phyloP scores from a whole-genome alignment of 2,329 filamentous ascomycete species.

The Pochonia chlamydosporia region DNA sequence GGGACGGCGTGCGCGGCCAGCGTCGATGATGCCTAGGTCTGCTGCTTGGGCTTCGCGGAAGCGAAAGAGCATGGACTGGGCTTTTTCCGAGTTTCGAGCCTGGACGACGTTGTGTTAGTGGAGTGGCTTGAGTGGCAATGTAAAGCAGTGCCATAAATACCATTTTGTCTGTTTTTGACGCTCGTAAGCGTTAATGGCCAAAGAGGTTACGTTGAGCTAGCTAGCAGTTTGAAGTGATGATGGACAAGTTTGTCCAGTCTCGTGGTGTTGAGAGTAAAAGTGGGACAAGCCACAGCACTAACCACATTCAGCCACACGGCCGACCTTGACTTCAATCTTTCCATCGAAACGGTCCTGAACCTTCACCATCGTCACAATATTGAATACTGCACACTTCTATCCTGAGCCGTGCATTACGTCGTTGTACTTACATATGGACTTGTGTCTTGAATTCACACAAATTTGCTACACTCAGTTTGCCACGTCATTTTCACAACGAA shows the following conservation, averaged over 20 bases:
- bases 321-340: not conserved
- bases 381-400: not conserved
- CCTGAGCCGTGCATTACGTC: not conserved
- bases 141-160: not conserved
- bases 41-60: constrained; percentile 97
- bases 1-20: constrained; percentile 80
- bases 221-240: not conserved
- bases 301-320: not conserved
- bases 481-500: too few relatives aligned
- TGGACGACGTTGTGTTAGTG: constrained; percentile 23
- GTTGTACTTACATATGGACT: not conserved
- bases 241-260: not conserved
- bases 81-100: constrained; percentile 97
- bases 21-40: constrained; percentile 93
- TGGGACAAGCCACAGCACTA: not conserved
- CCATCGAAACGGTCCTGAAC: too few relatives aligned
- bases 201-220: not conserved
- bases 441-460: too few relatives aligned
- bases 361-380: not conserved
- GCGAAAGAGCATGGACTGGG: constrained; percentile 99
- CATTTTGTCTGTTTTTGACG: constrained; percentile 1
- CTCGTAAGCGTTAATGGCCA: not conserved
- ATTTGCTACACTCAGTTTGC: too few relatives aligned
- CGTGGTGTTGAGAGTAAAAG: not conserved
- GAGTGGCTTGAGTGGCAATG: not conserved